Evolutionary conservation across 2,329 filamentous ascomycete genomes (phyloP).

Genomic region (Xylariales sp.): DNA sequence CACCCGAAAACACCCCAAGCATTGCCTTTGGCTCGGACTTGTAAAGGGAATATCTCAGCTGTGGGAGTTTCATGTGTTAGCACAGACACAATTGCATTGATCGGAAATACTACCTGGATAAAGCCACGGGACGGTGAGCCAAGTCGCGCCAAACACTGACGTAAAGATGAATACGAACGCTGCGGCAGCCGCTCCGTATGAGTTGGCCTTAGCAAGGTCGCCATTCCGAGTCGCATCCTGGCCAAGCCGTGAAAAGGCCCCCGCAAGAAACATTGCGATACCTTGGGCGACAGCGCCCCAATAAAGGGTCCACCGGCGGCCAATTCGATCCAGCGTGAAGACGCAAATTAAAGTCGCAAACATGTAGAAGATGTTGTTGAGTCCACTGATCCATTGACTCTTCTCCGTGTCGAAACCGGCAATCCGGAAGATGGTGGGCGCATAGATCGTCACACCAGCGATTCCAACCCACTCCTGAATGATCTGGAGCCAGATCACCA

Average conservation of each 20-base stretch:
- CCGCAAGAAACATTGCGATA: conserved; percentile 63
- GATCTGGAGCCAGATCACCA: conserved; percentile 68
- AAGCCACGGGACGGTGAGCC: conserved; percentile 50
- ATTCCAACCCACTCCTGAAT: conserved; percentile 69
- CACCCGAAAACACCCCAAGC: conserved; percentile 73
- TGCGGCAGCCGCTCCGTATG: conserved; percentile 60
- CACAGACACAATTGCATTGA: background rate
- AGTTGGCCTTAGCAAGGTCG: conserved; percentile 39
- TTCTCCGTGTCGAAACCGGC: conserved; percentile 59
- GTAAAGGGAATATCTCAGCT: conserved; percentile 68
- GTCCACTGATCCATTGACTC: conserved; percentile 59
- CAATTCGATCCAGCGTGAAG: conserved; percentile 65
- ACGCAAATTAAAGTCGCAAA: conserved; percentile 64
- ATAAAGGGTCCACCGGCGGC: conserved; percentile 64
- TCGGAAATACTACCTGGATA: conserved; percentile 43
- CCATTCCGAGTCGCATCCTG: conserved; percentile 42
- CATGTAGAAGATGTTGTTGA: conserved; percentile 49
- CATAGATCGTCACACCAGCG: conserved; percentile 56
- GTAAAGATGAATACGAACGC: conserved; percentile 70
- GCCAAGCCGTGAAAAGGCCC: conserved; percentile 54
- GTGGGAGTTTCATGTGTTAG: conserved; percentile 40
- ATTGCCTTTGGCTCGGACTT: conserved; percentile 68
- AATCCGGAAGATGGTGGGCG: conserved; percentile 57
- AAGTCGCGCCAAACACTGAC: conserved; percentile 59
- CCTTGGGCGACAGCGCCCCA: conserved; percentile 63